Conservation (phyloP, 2,329 filamentous ascomycete genomes). For the Fusarium miscanthi region DNA sequence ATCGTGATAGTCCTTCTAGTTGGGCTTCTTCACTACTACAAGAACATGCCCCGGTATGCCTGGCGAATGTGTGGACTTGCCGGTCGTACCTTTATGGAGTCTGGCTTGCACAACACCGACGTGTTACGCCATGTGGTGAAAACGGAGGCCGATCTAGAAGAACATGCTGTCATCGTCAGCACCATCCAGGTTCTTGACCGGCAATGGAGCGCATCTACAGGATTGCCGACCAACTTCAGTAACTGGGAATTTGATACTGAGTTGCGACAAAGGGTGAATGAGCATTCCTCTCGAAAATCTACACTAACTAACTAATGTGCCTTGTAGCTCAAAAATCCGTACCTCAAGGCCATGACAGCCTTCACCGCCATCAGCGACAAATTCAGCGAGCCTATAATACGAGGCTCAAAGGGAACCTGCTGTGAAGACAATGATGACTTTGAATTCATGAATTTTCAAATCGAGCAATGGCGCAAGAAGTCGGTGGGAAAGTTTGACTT, state of each 20-base stretch:
- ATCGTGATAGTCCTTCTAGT: not conserved
- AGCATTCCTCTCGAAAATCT: fast-evolving
- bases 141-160: not conserved
- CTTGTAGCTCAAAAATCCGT: not conserved
- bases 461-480: not conserved
- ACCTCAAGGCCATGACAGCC: not conserved
- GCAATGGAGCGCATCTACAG: conserved; percentile 3
- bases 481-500: not conserved
- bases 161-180: not conserved
- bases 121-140: not conserved
- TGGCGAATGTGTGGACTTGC: conserved; percentile 2
- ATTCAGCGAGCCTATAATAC: not conserved
- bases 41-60: conserved; percentile 3
- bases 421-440: not conserved
- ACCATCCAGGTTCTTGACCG: not conserved
- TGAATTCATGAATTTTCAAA: conserved; percentile 2
- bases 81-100: not conserved
- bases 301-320: not conserved
- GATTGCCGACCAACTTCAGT: not conserved
- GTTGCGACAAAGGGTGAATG: not conserved
- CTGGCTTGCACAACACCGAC: not conserved
- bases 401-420: not conserved
- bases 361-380: not conserved
- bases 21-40: not conserved
- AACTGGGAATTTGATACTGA: not conserved